These are phyloP conservation scores for Stagonosporopsis rhizophila DNA, from an alignment of 2,329 filamentous ascomycete genomes.

Conservation along the genomic window DNA sequence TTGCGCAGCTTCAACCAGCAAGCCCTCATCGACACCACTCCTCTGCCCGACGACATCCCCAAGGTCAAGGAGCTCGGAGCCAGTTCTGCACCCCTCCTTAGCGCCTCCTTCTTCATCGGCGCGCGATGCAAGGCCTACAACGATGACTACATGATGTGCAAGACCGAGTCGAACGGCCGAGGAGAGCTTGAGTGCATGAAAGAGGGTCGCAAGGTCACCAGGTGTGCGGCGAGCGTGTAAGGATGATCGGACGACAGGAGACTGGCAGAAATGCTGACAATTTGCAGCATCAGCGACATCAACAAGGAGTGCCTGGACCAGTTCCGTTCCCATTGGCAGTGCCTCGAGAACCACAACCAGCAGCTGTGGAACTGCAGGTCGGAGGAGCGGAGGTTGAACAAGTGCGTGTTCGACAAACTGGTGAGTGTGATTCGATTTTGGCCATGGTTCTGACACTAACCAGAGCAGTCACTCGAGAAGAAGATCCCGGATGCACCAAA, in stretches of 20 bases:
- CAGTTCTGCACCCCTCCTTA: constrained; percentile 89
- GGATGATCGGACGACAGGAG: constrained; percentile 4
- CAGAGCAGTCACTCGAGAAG: constrained; percentile 58
- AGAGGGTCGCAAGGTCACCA: constrained; percentile 94
- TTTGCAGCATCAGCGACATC: constrained; percentile 82
- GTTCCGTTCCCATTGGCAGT: constrained; percentile 94
- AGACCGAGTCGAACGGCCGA: constrained; percentile 87
- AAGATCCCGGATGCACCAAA: constrained; percentile 59
- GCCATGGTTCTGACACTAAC: constrained; percentile 1
- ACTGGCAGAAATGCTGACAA: constrained; percentile 5
- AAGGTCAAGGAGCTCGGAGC: constrained; percentile 92
- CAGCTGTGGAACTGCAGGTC: constrained; percentile 95
- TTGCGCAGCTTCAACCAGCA: constrained; percentile 85
- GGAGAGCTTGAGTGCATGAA: constrained; percentile 95
- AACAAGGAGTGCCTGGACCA: constrained; percentile 92
- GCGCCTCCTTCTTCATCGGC: constrained; percentile 95
- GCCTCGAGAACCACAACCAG: constrained; percentile 97
- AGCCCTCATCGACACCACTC: constrained; percentile 92
- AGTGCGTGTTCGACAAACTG: constrained; percentile 94
- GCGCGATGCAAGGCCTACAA: constrained; percentile 94
- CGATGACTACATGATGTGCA: constrained; percentile 99
- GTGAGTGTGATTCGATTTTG: constrained; percentile 65
- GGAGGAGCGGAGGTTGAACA: constrained; percentile 87
- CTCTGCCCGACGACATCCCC: constrained; percentile 89
- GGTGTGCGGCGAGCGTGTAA: constrained; percentile 95